These are phyloP conservation scores for Podospora comata DNA, from an alignment of 495 filamentous ascomycete genomes.

Conservation along the genomic window DNA sequence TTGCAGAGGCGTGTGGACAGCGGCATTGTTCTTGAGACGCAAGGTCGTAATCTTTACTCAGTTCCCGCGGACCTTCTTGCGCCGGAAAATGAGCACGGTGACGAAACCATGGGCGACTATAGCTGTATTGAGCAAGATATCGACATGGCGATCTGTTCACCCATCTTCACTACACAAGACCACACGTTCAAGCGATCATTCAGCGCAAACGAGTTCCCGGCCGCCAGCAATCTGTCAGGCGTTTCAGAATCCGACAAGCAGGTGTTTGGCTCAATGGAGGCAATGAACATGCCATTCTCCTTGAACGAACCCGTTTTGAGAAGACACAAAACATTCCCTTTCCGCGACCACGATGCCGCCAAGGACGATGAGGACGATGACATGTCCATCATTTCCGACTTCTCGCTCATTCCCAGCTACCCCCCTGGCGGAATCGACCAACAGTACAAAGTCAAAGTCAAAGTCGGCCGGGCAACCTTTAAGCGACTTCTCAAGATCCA, in stretches of 20 bases:
- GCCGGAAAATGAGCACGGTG: slow-evolving; percentile 1
- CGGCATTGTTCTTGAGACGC: not conserved
- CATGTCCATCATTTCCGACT: slow-evolving; percentile 25
- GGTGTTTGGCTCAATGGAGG: not conserved
- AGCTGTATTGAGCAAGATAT: not conserved
- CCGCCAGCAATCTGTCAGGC: not conserved
- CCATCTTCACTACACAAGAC: not conserved
- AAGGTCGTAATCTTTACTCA: not conserved
- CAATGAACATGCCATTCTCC: not conserved
- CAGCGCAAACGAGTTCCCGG: not conserved
- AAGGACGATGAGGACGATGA: slow-evolving; percentile 14
- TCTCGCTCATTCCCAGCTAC: slow-evolving; percentile 26
- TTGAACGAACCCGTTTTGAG: not conserved
- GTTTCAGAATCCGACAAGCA: not conserved
- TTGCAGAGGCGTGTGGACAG: not conserved
- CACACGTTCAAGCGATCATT: not conserved
- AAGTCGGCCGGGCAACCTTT: slow-evolving; percentile 13
- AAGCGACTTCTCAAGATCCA: slow-evolving; percentile 16
- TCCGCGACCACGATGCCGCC: slow-evolving; percentile 1
- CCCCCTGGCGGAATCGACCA: slow-evolving; percentile 20
- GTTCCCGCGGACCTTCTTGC: slow-evolving; percentile 12
- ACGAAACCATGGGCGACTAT: not conserved
- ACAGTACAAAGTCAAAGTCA: slow-evolving; percentile 12
- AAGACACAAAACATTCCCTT: not conserved
- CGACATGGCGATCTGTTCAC: not conserved